Percentiles rank a stretch among this genome's conserved stretches.
Conservation (phyloP, 2,329 filamentous ascomycete genomes). For the Erysiphe pulchra region DNA sequence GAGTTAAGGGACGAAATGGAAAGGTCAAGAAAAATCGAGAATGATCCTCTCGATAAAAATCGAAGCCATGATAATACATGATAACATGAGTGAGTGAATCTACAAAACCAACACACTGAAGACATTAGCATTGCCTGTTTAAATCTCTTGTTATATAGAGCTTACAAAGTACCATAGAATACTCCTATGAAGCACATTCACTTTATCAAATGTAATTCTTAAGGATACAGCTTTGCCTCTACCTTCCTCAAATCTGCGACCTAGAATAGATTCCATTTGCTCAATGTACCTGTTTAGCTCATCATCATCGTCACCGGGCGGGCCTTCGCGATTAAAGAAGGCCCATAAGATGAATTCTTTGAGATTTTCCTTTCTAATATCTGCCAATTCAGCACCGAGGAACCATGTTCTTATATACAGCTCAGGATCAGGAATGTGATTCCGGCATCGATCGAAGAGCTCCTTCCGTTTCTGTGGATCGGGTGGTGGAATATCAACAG, state of each 20-base stretch:
- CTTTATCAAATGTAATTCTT: conserved; percentile 29
- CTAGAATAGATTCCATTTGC: conserved; percentile 24
- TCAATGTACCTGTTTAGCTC: conserved; percentile 29
- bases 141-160: not conserved
- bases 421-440: conserved; percentile 24
- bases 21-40: conserved; percentile 22
- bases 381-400: conserved; percentile 21
- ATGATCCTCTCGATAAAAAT: conserved; percentile 20
- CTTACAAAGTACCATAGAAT: conserved; percentile 30
- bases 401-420: conserved; percentile 32
- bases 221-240: conserved; percentile 25
- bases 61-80: conserved; percentile 20
- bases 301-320: conserved; percentile 20
- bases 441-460: conserved; percentile 24
- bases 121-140: not conserved
- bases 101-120: conserved; percentile 13
- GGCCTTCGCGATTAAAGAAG: conserved; percentile 23
- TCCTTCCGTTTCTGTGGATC: conserved; percentile 20
- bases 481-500: conserved; percentile 21
- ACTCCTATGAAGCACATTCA: conserved; percentile 28
- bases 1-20: conserved; percentile 24
- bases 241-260: conserved; percentile 23
- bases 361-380: conserved; percentile 31
- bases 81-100: conserved; percentile 14
- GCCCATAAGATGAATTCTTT: conserved; percentile 36